Evolutionary conservation across 2,329 filamentous ascomycete species (phyloP), one percentile per base, ranked within the genome.

Genomic region (Pestalotiopsis sp.): DNA sequence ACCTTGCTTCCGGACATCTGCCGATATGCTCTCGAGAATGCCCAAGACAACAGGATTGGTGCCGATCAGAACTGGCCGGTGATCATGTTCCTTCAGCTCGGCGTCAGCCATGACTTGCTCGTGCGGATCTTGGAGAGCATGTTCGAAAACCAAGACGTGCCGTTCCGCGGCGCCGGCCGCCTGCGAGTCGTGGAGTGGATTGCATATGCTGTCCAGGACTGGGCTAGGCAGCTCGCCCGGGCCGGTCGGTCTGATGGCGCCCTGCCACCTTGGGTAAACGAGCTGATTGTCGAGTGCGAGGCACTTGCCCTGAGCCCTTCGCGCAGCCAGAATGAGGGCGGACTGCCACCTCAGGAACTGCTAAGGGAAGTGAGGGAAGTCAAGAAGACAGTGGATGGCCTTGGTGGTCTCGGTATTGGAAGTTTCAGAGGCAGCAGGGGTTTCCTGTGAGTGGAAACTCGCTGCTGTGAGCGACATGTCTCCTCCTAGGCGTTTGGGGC

Each of bases 1-100:
- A 83, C 85, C 1, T 82, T 92, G 0, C 83, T 92, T 12, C 88
- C 88, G 0, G 84, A 90, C 70, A 79, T 92, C 7, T 91, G 90
- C 78, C 84, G 84, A 25, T 92, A 92, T 73, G 86, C 89, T 1
- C 79, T 89, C 45, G 86, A 87, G 68, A 82, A 87, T 69, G 84
- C 86, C 66, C 88, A 90, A 73, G 88, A 91, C 71, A 83, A 83
- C 1, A 86, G 85, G 7, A 87, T 88, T 60, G 85, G 85, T 0
- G 88, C 88, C 3, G 84, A 89, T 70, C 81, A 87, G 5, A 82
- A 82, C 64, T 90, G 88, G 88, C 88, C 88, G 0, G 82, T 88
- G 2, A 81, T 86, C 70, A 78, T 89, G 14, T 90, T 90, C 76
- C 77, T 89, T 11, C 81, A 82, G 38, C 81, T 90, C 20, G 85